These are phyloP conservation scores for Tricholoma hemisulphureum DNA, from an alignment of 768 basidiomycete genomes.

Conservation along the genomic window DNA sequence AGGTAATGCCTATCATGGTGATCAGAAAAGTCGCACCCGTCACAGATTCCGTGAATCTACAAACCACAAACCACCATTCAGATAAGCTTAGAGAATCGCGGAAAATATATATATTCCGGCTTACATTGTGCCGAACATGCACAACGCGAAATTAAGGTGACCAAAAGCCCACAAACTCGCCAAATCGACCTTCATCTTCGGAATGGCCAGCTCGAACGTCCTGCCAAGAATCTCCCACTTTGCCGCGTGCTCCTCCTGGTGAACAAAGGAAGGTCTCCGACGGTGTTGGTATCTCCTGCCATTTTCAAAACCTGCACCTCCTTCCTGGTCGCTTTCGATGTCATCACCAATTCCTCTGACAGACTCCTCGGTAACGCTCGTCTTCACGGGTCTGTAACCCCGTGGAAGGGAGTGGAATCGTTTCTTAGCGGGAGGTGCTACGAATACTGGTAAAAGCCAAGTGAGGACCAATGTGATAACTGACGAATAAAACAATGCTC, in stretches of 20 bases:
- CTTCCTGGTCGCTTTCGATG: constrained; percentile 2
- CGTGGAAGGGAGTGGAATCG: background rate
- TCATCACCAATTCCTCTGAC: constrained; percentile 6
- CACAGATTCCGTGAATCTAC: constrained; percentile 71
- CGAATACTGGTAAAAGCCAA: constrained; percentile 68
- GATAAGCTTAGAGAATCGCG: background rate
- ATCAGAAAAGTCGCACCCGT: constrained; percentile 75
- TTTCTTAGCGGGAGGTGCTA: constrained; percentile 24
- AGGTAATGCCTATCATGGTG: constrained; percentile 79
- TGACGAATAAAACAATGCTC: constrained; percentile 81
- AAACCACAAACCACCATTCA: constrained; percentile 3
- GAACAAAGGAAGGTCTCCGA: background rate
- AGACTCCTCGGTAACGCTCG: background rate
- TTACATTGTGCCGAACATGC: constrained; percentile 85
- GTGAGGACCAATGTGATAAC: constrained; percentile 68
- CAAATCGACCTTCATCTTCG: constrained; percentile 57
- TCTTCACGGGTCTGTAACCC: background rate
- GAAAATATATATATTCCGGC: constrained; percentile 28
- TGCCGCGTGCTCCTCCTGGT: background rate
- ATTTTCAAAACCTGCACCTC: background rate
- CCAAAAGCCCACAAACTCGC: constrained; percentile 78
- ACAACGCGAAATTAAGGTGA: constrained; percentile 68
- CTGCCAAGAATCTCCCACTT: background rate
- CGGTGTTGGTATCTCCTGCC: background rate
- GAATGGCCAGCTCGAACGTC: constrained; percentile 22